Evolutionary conservation across 352 stramenopile species (phyloP), one percentile per base, ranked within the genome.

Genomic region (Globisporangium yorkense): DNA sequence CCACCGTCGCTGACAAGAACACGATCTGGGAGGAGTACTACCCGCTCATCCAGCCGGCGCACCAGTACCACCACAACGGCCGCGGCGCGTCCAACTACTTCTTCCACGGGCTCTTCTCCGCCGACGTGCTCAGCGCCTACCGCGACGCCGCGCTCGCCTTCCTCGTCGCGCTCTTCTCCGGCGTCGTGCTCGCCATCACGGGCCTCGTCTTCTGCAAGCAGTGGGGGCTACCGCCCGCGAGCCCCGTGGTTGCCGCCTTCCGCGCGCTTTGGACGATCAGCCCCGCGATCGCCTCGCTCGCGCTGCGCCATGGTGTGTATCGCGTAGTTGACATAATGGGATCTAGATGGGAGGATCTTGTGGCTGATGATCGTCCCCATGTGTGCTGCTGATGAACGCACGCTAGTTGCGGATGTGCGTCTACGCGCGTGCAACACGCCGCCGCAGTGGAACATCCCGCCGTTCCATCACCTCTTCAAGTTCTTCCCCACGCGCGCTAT

Each of bases 21-120:
- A 79, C 80, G 56, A 94, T 94, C 27, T 94, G 85, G 85, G 85
- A 94, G 43, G 85, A 94, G 68, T 90, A 93, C 63, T 94, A 94
- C 57, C 85, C 85, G 57, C 83, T 94, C 48, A 80, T 94, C 52
- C 85, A 94, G 66, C 83, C 85, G 6, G 66, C 83, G 39, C 80
- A 89, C 63, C 77, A 89, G 70, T 90, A 92, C 57, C 77, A 92
- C 63, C 68, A 88, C 53, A 87, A 87, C 41, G 81, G 83, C 55
- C 75, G 76, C 39, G 74, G 74, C 48, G 79, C 78, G n/a, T 85
- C 71, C 55, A 90, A 88, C 70, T 90, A 89, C 56, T 94, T 94
- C 62, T 94, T 90, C 70, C 80, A 92, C 57, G 80, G 80, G 70
- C 87, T 92, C 77, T 92, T 93, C 65, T 88, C 80, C n/a, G 80